Evolutionary conservation across 257 asterid species (phyloP).

Genomic region (Craterostigma plantagineum): DNA sequence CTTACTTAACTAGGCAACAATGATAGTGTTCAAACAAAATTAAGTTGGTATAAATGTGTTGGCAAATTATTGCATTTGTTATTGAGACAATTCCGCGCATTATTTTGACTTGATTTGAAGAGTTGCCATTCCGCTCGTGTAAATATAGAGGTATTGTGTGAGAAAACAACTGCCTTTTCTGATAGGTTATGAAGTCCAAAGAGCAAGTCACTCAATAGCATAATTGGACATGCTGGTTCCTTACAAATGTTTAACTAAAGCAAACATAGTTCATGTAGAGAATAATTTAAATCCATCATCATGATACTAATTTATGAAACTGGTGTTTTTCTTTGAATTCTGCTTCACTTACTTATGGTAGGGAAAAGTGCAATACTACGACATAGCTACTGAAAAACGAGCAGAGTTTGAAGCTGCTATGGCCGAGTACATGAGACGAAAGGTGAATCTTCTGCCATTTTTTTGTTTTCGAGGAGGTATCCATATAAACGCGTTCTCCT

Average conservation of each 20-base stretch:
- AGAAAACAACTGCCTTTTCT: no score
- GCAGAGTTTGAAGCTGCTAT: conserved; percentile 75
- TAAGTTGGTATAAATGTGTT: no score
- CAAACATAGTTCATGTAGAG: background rate
- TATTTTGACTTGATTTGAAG: no score
- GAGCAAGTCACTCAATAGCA: no score
- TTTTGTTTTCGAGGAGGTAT: background rate
- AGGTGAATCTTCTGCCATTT: conserved; percentile 19
- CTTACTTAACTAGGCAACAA: background rate
- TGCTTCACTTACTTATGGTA: no score
- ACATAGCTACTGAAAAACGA: conserved; percentile 82
- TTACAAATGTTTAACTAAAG: background rate
- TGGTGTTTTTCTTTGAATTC: conserved; percentile 10
- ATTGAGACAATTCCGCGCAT: no score
- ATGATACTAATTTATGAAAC: background rate
- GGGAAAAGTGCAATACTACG: conserved; percentile 86
- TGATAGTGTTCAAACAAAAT: no score
- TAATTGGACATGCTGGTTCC: no score
- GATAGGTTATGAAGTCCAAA: no score
- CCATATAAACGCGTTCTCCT: background rate
- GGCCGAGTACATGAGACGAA: conserved; percentile 38
- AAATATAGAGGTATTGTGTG: no score
- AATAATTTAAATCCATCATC: background rate
- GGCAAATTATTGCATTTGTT: no score
- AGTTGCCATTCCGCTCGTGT: no score